These are phyloP conservation scores for Penicillium sp. DNA, from an alignment of 2,329 filamentous ascomycete genomes.

Conservation along the genomic window DNA sequence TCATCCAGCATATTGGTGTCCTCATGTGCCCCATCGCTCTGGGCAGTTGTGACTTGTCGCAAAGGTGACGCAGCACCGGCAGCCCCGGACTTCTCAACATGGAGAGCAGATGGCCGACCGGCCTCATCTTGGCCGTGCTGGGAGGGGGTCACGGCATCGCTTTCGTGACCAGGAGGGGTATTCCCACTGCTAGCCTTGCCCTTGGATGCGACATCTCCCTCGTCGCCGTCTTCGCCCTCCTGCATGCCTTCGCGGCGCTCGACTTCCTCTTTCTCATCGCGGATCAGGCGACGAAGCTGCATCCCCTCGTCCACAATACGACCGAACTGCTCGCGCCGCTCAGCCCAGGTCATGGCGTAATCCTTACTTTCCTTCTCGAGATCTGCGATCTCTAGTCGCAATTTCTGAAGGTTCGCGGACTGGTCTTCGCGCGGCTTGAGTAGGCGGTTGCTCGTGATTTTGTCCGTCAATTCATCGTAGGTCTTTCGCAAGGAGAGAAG, in stretches of 20 bases:
- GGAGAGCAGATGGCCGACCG: slow-evolving; percentile 22
- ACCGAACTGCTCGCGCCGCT: slow-evolving; percentile 81
- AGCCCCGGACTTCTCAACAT: slow-evolving; percentile 31
- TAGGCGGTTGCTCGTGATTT: slow-evolving; percentile 77
- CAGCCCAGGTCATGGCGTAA: slow-evolving; percentile 78
- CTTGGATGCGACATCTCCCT: slow-evolving; percentile 49
- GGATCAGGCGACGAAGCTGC: slow-evolving; percentile 77
- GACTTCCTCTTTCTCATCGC: slow-evolving; percentile 93
- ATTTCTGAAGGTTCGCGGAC: slow-evolving; percentile 69
- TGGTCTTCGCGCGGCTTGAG: slow-evolving; percentile 84
- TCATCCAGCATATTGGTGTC: slow-evolving; percentile 61
- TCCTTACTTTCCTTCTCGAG: slow-evolving; percentile 79
- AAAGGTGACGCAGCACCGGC: slow-evolving; percentile 37
- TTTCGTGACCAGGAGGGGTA: slow-evolving; percentile 51
- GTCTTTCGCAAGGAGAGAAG: slow-evolving; percentile 75
- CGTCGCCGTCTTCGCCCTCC: slow-evolving; percentile 58
- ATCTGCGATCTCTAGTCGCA: slow-evolving; percentile 84
- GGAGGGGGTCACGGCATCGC: slow-evolving; percentile 41
- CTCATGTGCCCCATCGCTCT: slow-evolving; percentile 45
- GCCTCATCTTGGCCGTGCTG: slow-evolving; percentile 34
- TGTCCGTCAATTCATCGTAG: slow-evolving; percentile 84
- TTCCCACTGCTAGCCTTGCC: slow-evolving; percentile 48
- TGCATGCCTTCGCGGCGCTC: slow-evolving; percentile 81
- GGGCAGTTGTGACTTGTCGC: slow-evolving; percentile 32
- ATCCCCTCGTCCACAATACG: slow-evolving; percentile 89